Evolutionary conservation across 495 filamentous ascomycete genomes (phyloP).

Genomic region (Stereocaulon alpinum): DNA sequence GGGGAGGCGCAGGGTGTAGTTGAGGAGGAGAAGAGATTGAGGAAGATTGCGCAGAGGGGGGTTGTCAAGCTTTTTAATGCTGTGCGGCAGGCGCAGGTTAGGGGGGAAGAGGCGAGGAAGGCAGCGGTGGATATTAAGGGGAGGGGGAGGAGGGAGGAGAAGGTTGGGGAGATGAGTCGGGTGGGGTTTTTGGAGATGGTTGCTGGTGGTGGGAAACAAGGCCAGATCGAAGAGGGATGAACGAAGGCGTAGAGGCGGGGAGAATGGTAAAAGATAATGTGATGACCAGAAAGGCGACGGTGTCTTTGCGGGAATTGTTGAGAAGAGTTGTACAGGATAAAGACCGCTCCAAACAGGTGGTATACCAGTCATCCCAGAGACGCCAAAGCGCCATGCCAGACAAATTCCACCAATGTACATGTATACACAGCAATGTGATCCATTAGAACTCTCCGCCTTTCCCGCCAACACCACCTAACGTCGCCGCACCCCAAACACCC

Average conservation of each 20-base stretch:
- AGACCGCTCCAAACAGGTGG: background rate
- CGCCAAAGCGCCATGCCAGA: conserved; percentile 9
- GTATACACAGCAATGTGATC: background rate
- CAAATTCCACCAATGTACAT: background rate
- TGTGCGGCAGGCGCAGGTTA: conserved; percentile 81
- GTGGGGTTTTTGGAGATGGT: conserved; percentile 86
- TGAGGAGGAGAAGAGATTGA: conserved; percentile 57
- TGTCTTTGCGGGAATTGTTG: background rate
- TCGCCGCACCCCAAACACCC: conserved; percentile 68
- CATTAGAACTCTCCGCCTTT: conserved; percentile 44
- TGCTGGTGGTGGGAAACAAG: conserved; percentile 30
- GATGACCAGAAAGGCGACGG: no score
- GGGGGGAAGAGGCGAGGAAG: conserved; percentile 62
- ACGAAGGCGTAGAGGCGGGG: background rate
- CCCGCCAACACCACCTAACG: conserved; percentile 43
- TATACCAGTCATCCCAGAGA: background rate
- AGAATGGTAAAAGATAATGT: background rate
- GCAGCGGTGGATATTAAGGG: conserved; percentile 53
- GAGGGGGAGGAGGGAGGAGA: conserved; percentile 62
- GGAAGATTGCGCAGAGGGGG: conserved; percentile 81
- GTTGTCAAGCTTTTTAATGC: conserved; percentile 95
- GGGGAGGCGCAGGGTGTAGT: conserved; percentile 18
- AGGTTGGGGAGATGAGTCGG: conserved; percentile 87
- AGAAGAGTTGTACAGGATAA: conserved; percentile 1
- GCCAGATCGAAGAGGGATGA: background rate